Percentiles rank a stretch among this genome's conserved stretches.
Evolutionary conservation across 2,329 filamentous ascomycete genomes (phyloP).

Genomic region (Colletotrichum siamense): DNA sequence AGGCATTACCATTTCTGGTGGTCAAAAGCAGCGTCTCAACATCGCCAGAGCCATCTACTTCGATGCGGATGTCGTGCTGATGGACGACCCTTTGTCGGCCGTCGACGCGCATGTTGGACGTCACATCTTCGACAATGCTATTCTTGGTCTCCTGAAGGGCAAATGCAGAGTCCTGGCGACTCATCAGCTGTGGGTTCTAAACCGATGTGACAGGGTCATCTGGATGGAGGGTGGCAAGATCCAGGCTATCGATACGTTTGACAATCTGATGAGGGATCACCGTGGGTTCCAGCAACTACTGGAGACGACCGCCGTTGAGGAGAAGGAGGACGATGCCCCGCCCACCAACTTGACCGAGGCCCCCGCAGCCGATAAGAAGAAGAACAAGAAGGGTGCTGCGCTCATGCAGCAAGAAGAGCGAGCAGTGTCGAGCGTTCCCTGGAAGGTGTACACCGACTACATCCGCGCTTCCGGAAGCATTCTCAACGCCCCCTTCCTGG

Average conservation of each 20-base stretch:
- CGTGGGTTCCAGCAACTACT: slow-evolving; percentile 82
- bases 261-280: slow-evolving; percentile 82
- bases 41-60: slow-evolving; percentile 85
- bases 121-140: slow-evolving; percentile 91
- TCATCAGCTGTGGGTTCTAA: slow-evolving; percentile 92
- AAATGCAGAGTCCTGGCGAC: slow-evolving; percentile 93
- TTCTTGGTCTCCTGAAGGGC: slow-evolving; percentile 84
- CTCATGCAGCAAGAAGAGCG: slow-evolving; percentile 79
- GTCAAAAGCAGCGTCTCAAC: slow-evolving; percentile 93
- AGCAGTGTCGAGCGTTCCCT: slow-evolving; percentile 78
- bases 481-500: slow-evolving; percentile 69
- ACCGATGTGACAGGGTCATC: slow-evolving; percentile 87
- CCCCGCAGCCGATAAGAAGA: slow-evolving; percentile 47
- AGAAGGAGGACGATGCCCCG: slow-evolving; percentile 59
- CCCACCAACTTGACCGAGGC: slow-evolving; percentile 47
- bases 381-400: slow-evolving; percentile 62
- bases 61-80: slow-evolving; percentile 69
- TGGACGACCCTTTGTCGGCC: slow-evolving; percentile 73
- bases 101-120: slow-evolving; percentile 74
- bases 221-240: slow-evolving; percentile 91
- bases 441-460: slow-evolving; percentile 81
- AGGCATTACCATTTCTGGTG: slow-evolving; percentile 93
- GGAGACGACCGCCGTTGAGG: slow-evolving; percentile 80
- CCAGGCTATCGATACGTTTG: slow-evolving; percentile 85
- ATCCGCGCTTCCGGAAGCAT: slow-evolving; percentile 76